Percentiles rank a stretch among this genome's conserved stretches.
phyloP scores from a whole-genome alignment of 768 basidiomycete species.

The Royoungia palumana region DNA sequence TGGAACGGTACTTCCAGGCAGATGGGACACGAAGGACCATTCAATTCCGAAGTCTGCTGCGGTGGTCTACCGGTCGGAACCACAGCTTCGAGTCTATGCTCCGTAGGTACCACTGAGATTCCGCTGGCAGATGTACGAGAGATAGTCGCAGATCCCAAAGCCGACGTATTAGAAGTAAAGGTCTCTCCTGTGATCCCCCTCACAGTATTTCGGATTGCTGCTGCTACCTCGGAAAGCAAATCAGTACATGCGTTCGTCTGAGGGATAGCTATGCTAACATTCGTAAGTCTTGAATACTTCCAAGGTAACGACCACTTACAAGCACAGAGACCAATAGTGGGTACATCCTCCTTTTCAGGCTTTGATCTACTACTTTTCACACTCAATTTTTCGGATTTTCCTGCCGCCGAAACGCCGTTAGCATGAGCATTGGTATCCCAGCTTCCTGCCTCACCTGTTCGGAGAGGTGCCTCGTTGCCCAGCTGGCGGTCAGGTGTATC shows the following conservation, averaged over 20 bases:
- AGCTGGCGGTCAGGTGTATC: neutral
- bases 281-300: slow-evolving; percentile 14
- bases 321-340: slow-evolving; percentile 8
- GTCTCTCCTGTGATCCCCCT: slow-evolving; percentile 10
- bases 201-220: slow-evolving; percentile 13
- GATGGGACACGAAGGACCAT: slow-evolving; percentile 37
- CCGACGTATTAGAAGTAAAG: neutral
- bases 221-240: slow-evolving; percentile 17
- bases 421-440: neutral
- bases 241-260: slow-evolving; percentile 15
- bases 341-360: neutral
- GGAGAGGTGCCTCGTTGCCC: neutral
- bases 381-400: neutral
- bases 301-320: slow-evolving; percentile 11
- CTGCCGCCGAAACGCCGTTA: too few species aligned
- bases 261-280: slow-evolving; percentile 22
- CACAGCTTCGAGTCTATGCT: neutral
- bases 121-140: neutral
- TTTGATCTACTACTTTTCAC: neutral
- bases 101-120: neutral
- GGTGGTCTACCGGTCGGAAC: neutral
- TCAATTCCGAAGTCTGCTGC: neutral
- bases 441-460: slow-evolving; percentile 9
- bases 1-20: slow-evolving; percentile 47
- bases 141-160: neutral